phyloP scores from a whole-genome alignment of 2,329 filamentous ascomycete species.

The Pseudogymnoascus sp. region DNA sequence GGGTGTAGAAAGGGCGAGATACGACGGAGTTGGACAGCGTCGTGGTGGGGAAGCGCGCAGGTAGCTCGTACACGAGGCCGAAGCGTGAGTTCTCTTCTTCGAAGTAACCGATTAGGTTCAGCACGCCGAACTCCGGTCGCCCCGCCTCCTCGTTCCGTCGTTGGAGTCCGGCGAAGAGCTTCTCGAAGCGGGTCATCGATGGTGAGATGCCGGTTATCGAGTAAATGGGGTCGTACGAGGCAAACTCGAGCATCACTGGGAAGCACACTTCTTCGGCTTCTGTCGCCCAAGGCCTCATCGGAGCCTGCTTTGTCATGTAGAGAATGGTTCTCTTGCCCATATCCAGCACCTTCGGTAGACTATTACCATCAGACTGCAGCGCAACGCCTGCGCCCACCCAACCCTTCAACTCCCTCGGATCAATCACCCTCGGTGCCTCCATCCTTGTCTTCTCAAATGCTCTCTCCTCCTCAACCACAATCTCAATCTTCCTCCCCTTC shows the following conservation, averaged over 20 bases:
- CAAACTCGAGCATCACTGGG: constrained; percentile 65
- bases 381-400: neutral
- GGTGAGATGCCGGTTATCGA: constrained; percentile 56
- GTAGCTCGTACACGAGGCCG: constrained; percentile 69
- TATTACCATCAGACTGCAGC: neutral
- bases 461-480: constrained; percentile 27
- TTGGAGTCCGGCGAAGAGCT: constrained; percentile 50
- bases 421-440: constrained; percentile 53
- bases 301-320: constrained; percentile 2
- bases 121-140: constrained; percentile 53
- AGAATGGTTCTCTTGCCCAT: constrained; percentile 24
- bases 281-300: neutral
- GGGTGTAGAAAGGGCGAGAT: constrained; percentile 28
- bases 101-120: constrained; percentile 61
- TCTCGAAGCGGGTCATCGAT: constrained; percentile 58
- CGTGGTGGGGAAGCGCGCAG: constrained; percentile 51
- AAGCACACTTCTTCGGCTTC: neutral
- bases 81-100: constrained; percentile 67
- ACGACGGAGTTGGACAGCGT: constrained; percentile 42
- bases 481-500: neutral
- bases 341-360: neutral
- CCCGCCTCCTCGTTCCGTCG: constrained; percentile 43
- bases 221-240: constrained; percentile 55
- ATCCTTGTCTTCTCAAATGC: constrained; percentile 53
- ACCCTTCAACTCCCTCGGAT: constrained; percentile 32